Percentiles rank a stretch among this genome's conserved stretches.
These are phyloP conservation scores for Colletotrichum aenigma DNA, from an alignment of 2,329 filamentous ascomycete genomes.

Conservation along the genomic window DNA sequence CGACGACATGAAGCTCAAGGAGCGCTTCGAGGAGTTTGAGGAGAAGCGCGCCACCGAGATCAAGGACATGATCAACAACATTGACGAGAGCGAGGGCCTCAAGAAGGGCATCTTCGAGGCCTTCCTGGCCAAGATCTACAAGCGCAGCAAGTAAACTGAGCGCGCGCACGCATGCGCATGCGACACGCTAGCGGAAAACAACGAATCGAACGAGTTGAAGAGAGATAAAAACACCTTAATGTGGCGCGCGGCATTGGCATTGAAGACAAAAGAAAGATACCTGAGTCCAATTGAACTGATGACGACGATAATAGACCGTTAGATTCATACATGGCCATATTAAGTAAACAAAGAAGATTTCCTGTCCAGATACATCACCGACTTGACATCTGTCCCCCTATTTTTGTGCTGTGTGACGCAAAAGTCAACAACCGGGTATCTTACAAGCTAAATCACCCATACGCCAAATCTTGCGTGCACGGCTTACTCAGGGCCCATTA, in stretches of 20 bases:
- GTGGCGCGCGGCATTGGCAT: not conserved
- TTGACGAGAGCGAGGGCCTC: conserved; percentile 87
- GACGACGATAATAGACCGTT: conserved; percentile 15
- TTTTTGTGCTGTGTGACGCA: not conserved
- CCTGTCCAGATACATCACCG: not conserved
- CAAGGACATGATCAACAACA: conserved; percentile 71
- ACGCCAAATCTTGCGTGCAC: not conserved
- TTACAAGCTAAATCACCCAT: conserved; percentile 10
- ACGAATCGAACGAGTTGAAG: not conserved
- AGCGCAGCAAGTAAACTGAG: conserved; percentile 83
- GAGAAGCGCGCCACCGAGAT: conserved; percentile 85
- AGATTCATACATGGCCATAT: conserved; percentile 11
- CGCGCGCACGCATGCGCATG: not conserved
- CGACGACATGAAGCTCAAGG: conserved; percentile 82
- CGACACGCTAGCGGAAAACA: not conserved
- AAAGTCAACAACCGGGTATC: conserved; percentile 17
- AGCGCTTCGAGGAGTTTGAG: conserved; percentile 87
- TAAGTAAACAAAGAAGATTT: conserved; percentile 9
- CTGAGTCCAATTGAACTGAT: conserved; percentile 3
- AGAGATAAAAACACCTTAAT: not conserved
- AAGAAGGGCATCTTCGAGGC: conserved; percentile 90
- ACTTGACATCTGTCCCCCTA: not conserved
- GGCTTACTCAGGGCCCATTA: not conserved
- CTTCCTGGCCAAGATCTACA: conserved; percentile 97
- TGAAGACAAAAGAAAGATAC: conserved; percentile 15